Conservation (phyloP, 495 filamentous ascomycete genomes). For the Talaromyces thailandensis region DNA sequence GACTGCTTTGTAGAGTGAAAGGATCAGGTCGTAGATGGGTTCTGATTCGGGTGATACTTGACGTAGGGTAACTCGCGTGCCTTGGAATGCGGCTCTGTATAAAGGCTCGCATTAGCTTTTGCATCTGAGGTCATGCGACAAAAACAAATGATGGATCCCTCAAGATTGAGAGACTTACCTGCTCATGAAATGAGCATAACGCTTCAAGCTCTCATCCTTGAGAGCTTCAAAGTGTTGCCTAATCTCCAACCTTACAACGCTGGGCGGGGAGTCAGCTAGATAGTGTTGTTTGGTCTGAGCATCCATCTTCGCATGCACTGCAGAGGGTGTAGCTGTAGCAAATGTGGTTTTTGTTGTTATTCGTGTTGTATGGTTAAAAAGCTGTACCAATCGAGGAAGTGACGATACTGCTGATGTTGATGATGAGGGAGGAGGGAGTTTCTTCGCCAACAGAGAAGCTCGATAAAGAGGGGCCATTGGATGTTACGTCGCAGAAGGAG, state of each 20-base stretch:
- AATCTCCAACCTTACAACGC: conserved; percentile 75
- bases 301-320: conserved; percentile 25
- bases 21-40: conserved; percentile 82
- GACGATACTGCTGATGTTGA: not conserved
- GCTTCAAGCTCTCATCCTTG: conserved; percentile 55
- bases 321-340: not conserved
- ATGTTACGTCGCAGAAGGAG: not conserved
- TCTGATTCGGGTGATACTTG: conserved; percentile 90
- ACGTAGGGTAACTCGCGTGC: conserved; percentile 75
- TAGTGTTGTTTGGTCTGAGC: conserved; percentile 51
- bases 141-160: not conserved
- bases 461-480: not conserved
- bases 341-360: conserved; percentile 1
- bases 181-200: conserved; percentile 90
- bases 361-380: not conserved
- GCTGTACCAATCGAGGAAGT: not conserved
- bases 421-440: not conserved
- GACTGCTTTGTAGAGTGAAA: conserved; percentile 63
- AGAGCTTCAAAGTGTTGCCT: conserved; percentile 84
- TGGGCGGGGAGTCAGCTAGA: conserved; percentile 81
- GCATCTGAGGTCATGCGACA: not conserved
- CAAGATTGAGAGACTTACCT: conserved; percentile 37
- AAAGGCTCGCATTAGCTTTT: conserved; percentile 5
- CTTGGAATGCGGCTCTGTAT: conserved; percentile 72
- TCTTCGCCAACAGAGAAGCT: not conserved